phyloP scores from a whole-genome alignment of 2,329 filamentous ascomycete species.

The Hymenoscyphus occultus region DNA sequence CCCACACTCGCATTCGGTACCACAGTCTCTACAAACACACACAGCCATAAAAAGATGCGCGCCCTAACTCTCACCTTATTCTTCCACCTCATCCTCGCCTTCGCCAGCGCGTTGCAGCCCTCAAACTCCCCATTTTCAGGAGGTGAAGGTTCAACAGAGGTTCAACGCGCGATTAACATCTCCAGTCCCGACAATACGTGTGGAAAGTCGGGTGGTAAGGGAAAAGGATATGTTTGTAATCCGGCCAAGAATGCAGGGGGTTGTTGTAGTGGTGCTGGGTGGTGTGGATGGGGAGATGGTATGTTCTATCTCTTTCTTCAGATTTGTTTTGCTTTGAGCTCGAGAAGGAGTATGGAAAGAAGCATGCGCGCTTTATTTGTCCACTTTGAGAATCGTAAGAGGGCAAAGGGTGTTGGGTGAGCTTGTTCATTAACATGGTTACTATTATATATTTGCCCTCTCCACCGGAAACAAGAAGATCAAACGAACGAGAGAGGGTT shows the following conservation, averaged over 20 bases:
- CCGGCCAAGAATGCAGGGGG: slow-evolving; percentile 23
- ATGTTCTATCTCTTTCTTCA: background rate
- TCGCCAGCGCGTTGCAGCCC: background rate
- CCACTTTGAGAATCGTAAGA: too few species aligned
- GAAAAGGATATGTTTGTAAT: slow-evolving; percentile 29
- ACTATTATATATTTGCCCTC: background rate
- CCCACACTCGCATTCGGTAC: slow-evolving; percentile 9
- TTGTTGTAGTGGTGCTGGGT: slow-evolving; percentile 37
- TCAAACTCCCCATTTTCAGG: background rate
- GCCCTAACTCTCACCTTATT: slow-evolving; percentile 11
- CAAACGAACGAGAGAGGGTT: background rate
- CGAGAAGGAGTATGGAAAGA: background rate
- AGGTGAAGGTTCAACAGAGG: background rate
- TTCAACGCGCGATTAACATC: slow-evolving; percentile 13
- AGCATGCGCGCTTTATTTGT: too few species aligned
- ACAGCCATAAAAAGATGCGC: background rate
- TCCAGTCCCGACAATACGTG: slow-evolving; percentile 24
- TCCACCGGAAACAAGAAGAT: background rate
- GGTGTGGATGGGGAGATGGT: slow-evolving; percentile 29
- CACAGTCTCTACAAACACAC: slow-evolving; percentile 9
- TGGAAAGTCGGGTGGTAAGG: slow-evolving; percentile 14
- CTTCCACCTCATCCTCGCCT: background rate
- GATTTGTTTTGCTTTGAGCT: background rate
- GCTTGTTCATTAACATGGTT: too few species aligned
- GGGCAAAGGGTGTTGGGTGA: too few species aligned